Evolutionary conservation across 805 yeast species (phyloP).

Genomic region (Tetrapisispora fleetii): DNA sequence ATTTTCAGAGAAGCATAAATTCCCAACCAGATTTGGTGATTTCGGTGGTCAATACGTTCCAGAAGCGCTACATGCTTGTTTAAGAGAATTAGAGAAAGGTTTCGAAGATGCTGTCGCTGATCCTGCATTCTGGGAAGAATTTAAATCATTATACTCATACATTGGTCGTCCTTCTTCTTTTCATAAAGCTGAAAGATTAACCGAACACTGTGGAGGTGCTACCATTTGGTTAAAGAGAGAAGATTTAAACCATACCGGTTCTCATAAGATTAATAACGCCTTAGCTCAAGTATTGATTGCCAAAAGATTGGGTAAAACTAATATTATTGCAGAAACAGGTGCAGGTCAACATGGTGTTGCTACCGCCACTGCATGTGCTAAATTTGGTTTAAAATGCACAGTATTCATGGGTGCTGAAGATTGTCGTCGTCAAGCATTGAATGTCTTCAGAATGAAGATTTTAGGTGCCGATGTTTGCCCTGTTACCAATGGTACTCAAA

Average conservation of each 20-base stretch:
- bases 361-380: conserved; percentile 86
- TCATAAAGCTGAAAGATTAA: conserved; percentile 82
- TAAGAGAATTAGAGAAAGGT: conserved; percentile 78
- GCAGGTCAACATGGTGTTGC: conserved; percentile 95
- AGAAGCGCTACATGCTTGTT: conserved; percentile 86
- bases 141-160: conserved; percentile 71
- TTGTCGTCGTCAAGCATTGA: conserved; percentile 94
- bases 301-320: conserved; percentile 63
- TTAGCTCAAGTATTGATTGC: conserved; percentile 75
- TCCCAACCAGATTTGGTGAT: conserved; percentile 76
- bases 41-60: conserved; percentile 99
- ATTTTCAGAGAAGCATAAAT: conserved; percentile 54
- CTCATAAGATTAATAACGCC: conserved; percentile 80
- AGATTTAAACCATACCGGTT: conserved; percentile 85
- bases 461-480: conserved; percentile 93
- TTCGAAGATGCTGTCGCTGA: conserved; percentile 85
- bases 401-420: conserved; percentile 99
- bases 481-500: conserved; percentile 88
- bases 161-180: conserved; percentile 94
- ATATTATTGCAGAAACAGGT: conserved; percentile 83
- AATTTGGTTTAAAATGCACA: conserved; percentile 85
- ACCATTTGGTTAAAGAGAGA: conserved; percentile 97
- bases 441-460: conserved; percentile 94
- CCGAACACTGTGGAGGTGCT: conserved; percentile 89
- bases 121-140: conserved; percentile 89